Conservation (phyloP, 345 rosid genomes). For the Salix udensis region DNA sequence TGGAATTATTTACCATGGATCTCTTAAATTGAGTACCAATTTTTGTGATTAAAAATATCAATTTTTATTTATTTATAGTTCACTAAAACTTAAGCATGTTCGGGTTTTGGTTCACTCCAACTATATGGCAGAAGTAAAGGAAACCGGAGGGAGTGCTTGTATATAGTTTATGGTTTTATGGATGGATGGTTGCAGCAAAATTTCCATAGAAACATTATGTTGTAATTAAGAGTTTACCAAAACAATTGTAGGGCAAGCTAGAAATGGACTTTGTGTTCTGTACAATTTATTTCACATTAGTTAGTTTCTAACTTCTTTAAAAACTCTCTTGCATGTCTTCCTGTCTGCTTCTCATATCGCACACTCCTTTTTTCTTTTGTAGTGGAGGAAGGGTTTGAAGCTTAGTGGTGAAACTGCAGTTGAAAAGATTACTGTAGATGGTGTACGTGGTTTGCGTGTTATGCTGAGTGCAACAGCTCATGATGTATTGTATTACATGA, state of each 20-base stretch:
- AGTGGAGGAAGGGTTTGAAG: constrained; percentile 99
- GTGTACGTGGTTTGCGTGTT: constrained; percentile 83
- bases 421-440: constrained; percentile 90
- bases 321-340: not conserved
- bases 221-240: not conserved
- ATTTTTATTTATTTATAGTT: too few species aligned
- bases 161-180: not conserved
- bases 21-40: too few species aligned
- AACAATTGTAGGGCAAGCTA: not conserved
- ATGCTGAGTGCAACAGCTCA: constrained; percentile 94
- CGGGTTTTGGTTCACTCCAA: not conserved
- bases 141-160: not conserved
- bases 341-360: not conserved
- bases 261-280: not conserved
- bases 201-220: not conserved
- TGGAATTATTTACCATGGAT: too few species aligned
- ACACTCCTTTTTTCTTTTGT: constrained; percentile 12
- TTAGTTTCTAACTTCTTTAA: not conserved
- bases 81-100: too few species aligned
- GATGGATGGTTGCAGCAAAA: constrained; percentile 8
- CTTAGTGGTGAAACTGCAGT: constrained; percentile 94
- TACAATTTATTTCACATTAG: not conserved
- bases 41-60: too few species aligned
- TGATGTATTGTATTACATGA: constrained; percentile 95
- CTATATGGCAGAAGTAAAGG: not conserved